Conservation (phyloP, 768 basidiomycete species). For the Calvatia gigantea region DNA sequence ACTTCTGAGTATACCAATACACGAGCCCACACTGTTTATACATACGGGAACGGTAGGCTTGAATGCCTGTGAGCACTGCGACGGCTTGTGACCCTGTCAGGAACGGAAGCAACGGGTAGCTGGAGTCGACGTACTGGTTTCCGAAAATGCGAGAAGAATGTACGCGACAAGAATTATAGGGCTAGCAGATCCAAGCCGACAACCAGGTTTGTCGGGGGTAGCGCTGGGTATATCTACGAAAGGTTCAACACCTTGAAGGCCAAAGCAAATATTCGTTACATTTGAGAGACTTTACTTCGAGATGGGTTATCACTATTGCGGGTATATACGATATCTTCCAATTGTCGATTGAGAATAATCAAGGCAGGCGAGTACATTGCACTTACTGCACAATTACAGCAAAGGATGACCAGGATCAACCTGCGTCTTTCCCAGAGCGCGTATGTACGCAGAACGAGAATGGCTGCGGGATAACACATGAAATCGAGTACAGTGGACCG, state of each 20-base stretch:
- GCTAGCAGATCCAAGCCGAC: conserved; percentile 28
- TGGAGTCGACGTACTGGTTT: conserved; percentile 31
- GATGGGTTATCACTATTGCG: conserved; percentile 25
- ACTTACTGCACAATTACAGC: conserved; percentile 20
- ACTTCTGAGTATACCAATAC: not conserved
- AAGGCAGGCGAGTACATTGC: not conserved
- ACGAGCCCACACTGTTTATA: not conserved
- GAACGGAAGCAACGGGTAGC: not conserved
- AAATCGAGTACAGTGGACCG: not conserved
- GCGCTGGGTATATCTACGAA: conserved; percentile 14
- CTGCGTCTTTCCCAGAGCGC: conserved; percentile 41
- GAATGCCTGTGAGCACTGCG: conserved; percentile 32
- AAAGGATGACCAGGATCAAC: conserved; percentile 28
- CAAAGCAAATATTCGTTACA: conserved; percentile 25
- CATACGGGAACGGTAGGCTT: conserved; percentile 36
- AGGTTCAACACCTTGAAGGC: not conserved
- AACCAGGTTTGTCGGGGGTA: conserved; percentile 24
- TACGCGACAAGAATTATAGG: conserved; percentile 36
- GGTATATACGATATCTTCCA: conserved; percentile 29
- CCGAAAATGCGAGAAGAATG: conserved; percentile 32
- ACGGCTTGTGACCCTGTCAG: conserved; percentile 24
- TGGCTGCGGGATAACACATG: conserved; percentile 24
- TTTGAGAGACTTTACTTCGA: conserved; percentile 30
- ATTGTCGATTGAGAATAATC: not conserved
- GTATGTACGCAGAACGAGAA: conserved; percentile 40